Evolutionary conservation across 768 basidiomycete genomes (phyloP), one percentile per base, ranked within the genome.

Genomic region (Pleurotus cornucopiae): DNA sequence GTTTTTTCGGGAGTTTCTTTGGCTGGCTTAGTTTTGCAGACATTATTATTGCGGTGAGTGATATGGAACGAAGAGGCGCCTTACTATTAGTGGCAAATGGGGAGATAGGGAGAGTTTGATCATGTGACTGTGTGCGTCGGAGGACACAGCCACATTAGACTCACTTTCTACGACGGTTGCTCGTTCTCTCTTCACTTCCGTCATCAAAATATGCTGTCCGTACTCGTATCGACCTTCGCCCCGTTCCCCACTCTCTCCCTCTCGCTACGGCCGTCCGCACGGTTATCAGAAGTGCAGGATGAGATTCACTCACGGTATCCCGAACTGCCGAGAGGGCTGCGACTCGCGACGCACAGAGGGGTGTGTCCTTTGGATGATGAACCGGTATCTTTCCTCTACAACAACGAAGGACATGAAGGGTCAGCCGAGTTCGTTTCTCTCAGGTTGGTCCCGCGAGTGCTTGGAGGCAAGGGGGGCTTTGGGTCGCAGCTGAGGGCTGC

Each of bases 401-500:
- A 67, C 23, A 57, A 67, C 6, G 62, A 63, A 26, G 64, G 56
- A n/a, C 56, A 68, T 5, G 63, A 63, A 30, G 64, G 55, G 16
- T 63, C 66, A 26, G 61, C 59, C 5, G 66, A 67, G 4, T 60
- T 89, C 23, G 73, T 93, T n/a, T 76, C 80, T 2, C 74, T 98
- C 1, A 80, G 91, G 0, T 76, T 96, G n/a, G 73, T 80, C 1
- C 88, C 92, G 0, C 76, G 86, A 21, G 66, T 98, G 5, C 76
- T 79, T 2, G 96, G 96, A 48, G 97, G 97, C 16, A 99, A 98
- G 72, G 96, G 97, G 68, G 97, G 96, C 34, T 98, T 99, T 65
- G 97, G 97, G 3, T 91, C 89, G 14, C 94, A 98, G 75, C 78
- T 99, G 61, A 83, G 97, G 69, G 96, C 97, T 0, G 96, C 96